phyloP scores from a whole-genome alignment of 2,329 filamentous ascomycete species.

The Pezicula rhizophila region DNA sequence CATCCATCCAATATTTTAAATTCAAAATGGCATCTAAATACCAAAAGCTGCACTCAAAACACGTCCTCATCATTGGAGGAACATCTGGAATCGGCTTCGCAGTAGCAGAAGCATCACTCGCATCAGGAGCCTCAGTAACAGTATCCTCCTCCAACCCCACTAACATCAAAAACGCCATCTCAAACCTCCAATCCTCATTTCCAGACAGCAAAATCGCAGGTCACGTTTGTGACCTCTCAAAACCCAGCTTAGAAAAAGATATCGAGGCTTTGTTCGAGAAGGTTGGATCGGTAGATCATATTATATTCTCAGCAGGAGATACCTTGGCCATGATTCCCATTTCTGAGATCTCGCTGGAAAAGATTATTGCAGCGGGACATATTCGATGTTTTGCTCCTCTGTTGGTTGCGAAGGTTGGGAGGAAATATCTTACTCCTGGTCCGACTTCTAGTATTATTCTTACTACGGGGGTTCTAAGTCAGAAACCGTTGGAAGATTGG shows the following conservation, averaged over 20 bases:
- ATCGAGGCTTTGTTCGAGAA: constrained; percentile 37
- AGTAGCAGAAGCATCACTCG: constrained; percentile 52
- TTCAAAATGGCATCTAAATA: neutral
- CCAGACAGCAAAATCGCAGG: constrained; percentile 3
- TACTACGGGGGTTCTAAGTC: neutral
- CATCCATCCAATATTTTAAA: neutral
- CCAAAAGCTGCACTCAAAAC: neutral
- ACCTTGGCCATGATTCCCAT: constrained; percentile 1
- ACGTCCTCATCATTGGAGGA: constrained; percentile 56
- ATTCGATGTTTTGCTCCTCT: constrained; percentile 6
- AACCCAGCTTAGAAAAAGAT: constrained; percentile 15
- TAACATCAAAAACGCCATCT: constrained; percentile 41
- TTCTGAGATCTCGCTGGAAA: constrained; percentile 1
- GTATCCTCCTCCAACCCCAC: constrained; percentile 30
- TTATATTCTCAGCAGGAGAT: constrained; percentile 13
- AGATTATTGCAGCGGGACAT: constrained; percentile 3
- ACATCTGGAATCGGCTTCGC: constrained; percentile 57
- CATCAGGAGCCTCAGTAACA: constrained; percentile 48
- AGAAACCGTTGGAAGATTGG: constrained; percentile 28
- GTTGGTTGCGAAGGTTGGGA: constrained; percentile 4
- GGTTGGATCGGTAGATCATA: constrained; percentile 11
- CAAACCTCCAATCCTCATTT: constrained; percentile 4
- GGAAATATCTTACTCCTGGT: neutral
- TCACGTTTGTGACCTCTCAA: constrained; percentile 9
- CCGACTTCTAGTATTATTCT: constrained; percentile 1